Base-by-base conservation (phyloP, 208 protist species). In the Naegleria fowleri region DNA sequence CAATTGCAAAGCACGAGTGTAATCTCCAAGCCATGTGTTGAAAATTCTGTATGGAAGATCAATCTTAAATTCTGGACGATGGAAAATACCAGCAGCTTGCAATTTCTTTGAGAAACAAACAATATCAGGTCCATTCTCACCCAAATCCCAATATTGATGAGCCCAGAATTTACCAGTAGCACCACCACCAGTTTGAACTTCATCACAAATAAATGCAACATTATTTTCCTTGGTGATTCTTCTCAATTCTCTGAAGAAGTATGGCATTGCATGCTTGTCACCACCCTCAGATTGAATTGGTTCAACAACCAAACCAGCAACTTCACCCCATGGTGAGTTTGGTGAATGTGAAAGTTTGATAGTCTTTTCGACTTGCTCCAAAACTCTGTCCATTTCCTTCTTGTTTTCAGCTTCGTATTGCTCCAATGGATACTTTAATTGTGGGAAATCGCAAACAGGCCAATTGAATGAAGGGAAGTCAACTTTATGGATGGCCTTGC, bases 151-250 rank as follows among this genome's bases (percentile, higher is more conserved):
- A 41, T 94, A 91, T 43, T 96, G 92, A 58, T 96, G 94, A 13
- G 95, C 94, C 94, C 94, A 96, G 88, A 96, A 94, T 84, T 92
- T 95, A 90, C 95, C 95, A 48, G 95, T 96, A 29, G 93, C 91
- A 83, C 92, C 94, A 38, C 93, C 93, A 79, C 95, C 95, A 33
- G 92, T 92, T 58, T 93, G 92, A n/a, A 96, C 94, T 90, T 96
- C 95, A 88, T 96, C 95, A 43, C 95, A 93, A 90, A 96, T 96
- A 52, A 96, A 93, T 0, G 91, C 83, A 52, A 96, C 94, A 41
- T 88, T 91, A 90, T 94, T 79, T 52, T 95, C 90, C 41, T 92
- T 92, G 38, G 92, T 92, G 41, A 96, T 88, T 36, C 92, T 86
- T 51, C 93, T 83, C 0, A 96, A 76, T n/a, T 86, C 85, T 89